These are phyloP conservation scores for Sporothrix variecibatus DNA, from an alignment of 2,329 filamentous ascomycete genomes.

Conservation along the genomic window DNA sequence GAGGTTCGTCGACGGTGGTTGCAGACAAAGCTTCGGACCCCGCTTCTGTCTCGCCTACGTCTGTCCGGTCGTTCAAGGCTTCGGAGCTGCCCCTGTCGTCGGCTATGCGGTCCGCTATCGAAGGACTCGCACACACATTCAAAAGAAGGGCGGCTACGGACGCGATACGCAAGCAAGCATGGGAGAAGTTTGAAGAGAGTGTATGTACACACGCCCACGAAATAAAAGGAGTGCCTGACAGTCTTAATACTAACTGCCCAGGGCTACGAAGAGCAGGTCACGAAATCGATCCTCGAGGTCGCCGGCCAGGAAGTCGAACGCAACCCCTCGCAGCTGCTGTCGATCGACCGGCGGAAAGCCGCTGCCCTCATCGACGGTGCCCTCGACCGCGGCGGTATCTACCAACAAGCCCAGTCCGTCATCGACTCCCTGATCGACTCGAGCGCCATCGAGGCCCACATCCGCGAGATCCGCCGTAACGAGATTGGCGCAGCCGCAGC, in stretches of 20 bases:
- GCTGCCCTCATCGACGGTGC: conserved; percentile 76
- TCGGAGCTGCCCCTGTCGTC: conserved; percentile 74
- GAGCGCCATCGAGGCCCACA: conserved; percentile 65
- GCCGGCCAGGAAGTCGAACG: conserved; percentile 74
- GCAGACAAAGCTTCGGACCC: neutral
- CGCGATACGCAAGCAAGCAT: conserved; percentile 72
- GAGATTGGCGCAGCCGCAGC: conserved; percentile 72
- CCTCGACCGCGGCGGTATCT: conserved; percentile 74
- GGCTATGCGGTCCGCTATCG: conserved; percentile 71
- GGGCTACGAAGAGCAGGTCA: conserved; percentile 70
- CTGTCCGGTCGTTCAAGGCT: conserved; percentile 56
- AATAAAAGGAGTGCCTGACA: neutral
- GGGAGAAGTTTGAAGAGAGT: conserved; percentile 71
- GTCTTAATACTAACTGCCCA: conserved; percentile 37
- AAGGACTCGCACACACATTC: conserved; percentile 74
- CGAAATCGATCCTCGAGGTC: conserved; percentile 66
- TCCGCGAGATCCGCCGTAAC: conserved; percentile 66
- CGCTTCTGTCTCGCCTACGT: neutral
- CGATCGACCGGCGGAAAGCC: conserved; percentile 72
- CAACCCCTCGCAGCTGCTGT: conserved; percentile 70
- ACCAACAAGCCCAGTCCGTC: conserved; percentile 68
- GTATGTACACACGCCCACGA: conserved; percentile 60
- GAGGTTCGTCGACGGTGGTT: neutral
- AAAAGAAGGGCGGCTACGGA: conserved; percentile 90
- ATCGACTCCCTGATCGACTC: conserved; percentile 70